Percentiles rank a stretch among this genome's conserved stretches.
Evolutionary conservation across 805 yeast genomes (phyloP).

Genomic region (Lipomyces sp.): DNA sequence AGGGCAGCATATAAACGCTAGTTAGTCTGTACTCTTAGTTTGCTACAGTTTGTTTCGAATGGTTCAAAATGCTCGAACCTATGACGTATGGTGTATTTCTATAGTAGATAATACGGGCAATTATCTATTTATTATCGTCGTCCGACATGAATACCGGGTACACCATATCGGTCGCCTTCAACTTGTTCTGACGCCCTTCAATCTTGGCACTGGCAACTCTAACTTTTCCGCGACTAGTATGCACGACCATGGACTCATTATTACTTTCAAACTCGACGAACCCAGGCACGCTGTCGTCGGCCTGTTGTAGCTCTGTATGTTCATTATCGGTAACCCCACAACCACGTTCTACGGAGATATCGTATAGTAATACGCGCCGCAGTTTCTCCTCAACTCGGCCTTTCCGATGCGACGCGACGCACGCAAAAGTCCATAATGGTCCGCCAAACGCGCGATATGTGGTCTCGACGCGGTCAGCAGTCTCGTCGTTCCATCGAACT

Average conservation of each 20-base stretch:
- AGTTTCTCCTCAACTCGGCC: background rate
- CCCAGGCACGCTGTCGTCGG: background rate
- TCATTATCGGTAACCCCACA: background rate
- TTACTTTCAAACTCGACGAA: conserved; percentile 1
- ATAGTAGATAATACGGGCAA: background rate
- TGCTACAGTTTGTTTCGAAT: background rate
- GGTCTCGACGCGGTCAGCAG: conserved; percentile 22
- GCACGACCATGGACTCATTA: background rate
- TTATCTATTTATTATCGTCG: background rate
- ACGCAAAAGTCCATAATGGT: conserved; percentile 30
- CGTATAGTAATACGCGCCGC: background rate
- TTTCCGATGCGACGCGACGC: background rate
- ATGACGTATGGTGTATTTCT: background rate
- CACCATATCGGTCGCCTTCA: conserved; percentile 1
- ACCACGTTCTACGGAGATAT: background rate
- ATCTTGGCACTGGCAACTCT: background rate
- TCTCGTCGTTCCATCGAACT: conserved; percentile 18
- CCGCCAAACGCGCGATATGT: conserved; percentile 33
- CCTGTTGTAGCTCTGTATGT: background rate
- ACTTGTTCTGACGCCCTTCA: background rate
- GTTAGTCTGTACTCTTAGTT: background rate
- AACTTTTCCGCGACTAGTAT: background rate
- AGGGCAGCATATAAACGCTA: conserved; percentile 6
- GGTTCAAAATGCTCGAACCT: background rate
- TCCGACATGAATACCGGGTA: background rate